A percentile compares a stretch with the other conserved stretches of the same genome.
These are phyloP conservation scores for Botrytis squamosa DNA, from an alignment of 2,329 filamentous ascomycete species.

Conservation along the genomic window DNA sequence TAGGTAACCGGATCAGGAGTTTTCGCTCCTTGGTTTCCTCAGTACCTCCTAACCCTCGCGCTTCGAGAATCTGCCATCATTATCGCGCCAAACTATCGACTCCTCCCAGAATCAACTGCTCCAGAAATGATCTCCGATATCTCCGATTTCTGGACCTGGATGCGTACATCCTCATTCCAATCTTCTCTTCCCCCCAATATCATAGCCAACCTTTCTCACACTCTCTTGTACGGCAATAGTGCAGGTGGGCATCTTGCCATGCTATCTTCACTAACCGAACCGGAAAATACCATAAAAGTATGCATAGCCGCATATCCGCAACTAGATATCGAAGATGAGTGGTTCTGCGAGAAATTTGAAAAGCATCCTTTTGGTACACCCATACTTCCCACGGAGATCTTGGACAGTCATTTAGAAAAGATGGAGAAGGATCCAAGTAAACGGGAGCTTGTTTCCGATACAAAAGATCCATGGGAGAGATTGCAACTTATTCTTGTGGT, in stretches of 20 bases:
- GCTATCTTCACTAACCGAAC: neutral
- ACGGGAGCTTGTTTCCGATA: neutral
- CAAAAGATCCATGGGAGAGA: neutral
- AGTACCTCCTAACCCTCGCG: neutral
- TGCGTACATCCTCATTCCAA: constrained; percentile 30
- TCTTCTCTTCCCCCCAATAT: neutral
- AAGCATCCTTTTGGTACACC: neutral
- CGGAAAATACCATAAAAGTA: neutral
- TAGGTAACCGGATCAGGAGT: neutral
- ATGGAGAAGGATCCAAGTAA: neutral
- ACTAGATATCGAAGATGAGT: neutral
- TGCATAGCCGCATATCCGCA: constrained; percentile 4
- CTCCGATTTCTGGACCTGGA: constrained; percentile 49
- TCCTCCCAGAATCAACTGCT: constrained; percentile 48
- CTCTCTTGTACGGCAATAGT: constrained; percentile 5
- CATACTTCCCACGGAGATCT: neutral
- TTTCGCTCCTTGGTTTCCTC: neutral
- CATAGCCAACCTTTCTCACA: constrained; percentile 2
- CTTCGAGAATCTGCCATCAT: constrained; percentile 35
- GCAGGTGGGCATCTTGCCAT: neutral
- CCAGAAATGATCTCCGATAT: constrained; percentile 48
- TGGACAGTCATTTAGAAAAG: neutral
- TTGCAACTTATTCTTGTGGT: neutral
- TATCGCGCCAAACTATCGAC: constrained; percentile 49
- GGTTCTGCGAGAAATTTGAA: neutral